These are phyloP conservation scores for Euclidium syriacum DNA, from an alignment of 345 rosid genomes.

Conservation along the genomic window DNA sequence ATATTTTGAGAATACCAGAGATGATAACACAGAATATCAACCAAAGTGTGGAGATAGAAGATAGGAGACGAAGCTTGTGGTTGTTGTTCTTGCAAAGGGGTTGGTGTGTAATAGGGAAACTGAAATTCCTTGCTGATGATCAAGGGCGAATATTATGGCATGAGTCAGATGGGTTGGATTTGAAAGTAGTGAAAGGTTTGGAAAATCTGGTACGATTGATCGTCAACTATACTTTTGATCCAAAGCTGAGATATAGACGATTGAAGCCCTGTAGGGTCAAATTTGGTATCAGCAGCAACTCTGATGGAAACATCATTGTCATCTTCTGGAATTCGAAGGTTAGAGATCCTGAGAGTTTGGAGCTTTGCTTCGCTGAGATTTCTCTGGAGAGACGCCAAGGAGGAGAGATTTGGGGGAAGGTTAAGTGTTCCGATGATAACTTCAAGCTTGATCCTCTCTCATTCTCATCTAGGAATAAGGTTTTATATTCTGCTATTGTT, in stretches of 20 bases:
- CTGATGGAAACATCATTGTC: slow-evolving; percentile 18
- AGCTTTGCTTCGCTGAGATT: slow-evolving; percentile 46
- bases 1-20: not conserved
- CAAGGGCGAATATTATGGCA: slow-evolving; percentile 57
- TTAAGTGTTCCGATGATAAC: slow-evolving; percentile 35
- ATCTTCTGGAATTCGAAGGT: slow-evolving; percentile 49
- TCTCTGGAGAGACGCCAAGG: slow-evolving; percentile 8
- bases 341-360: slow-evolving; percentile 4
- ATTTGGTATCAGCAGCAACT: no score
- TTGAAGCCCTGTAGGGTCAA: no score
- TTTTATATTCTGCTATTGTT: not conserved
- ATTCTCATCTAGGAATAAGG: not conserved
- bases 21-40: not conserved
- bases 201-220: slow-evolving; percentile 11
- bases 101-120: slow-evolving; percentile 50
- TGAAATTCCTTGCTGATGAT: slow-evolving; percentile 61
- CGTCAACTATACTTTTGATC: no score
- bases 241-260: no score
- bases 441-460: not conserved
- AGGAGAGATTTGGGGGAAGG: slow-evolving; percentile 47
- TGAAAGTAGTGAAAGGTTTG: slow-evolving; percentile 56
- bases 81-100: no score
- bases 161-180: slow-evolving; percentile 33
- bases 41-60: not conserved
- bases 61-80: no score